Conservation (phyloP, 495 filamentous ascomycete genomes). For the Tuber indicum region DNA sequence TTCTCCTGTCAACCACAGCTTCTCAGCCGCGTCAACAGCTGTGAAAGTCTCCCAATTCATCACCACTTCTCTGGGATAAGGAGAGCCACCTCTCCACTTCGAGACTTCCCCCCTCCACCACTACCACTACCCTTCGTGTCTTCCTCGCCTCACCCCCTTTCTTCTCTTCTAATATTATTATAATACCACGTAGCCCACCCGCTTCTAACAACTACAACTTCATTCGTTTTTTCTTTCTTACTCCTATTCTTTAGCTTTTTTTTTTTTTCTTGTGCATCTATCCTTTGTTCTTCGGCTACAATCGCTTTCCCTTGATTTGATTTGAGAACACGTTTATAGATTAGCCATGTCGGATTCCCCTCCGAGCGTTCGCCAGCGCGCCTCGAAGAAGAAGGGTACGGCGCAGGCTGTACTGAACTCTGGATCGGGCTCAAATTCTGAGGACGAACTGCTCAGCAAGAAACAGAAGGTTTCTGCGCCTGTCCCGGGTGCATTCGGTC, state of each 20-base stretch:
- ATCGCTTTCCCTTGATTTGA: background rate
- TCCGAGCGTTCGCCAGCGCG: conserved; percentile 36
- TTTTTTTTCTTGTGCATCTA: background rate
- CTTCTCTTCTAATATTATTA: conserved; percentile 26
- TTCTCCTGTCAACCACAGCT: background rate
- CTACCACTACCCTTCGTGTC: conserved; percentile 3
- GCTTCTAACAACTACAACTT: conserved; percentile 12
- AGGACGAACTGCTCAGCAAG: conserved; percentile 26
- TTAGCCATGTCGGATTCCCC: conserved; percentile 33
- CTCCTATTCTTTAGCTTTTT: conserved; percentile 10
- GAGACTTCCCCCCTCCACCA: background rate
- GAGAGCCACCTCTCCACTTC: background rate
- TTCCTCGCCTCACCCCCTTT: conserved; percentile 6
- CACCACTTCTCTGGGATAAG: background rate
- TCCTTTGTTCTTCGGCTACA: background rate
- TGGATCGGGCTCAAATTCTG: conserved; percentile 29
- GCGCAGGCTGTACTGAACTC: background rate
- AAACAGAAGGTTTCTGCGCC: conserved; percentile 35
- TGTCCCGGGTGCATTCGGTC: conserved; percentile 60
- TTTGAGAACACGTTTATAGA: conserved; percentile 5
- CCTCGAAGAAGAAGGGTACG: conserved; percentile 32
- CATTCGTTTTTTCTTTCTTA: conserved; percentile 11
- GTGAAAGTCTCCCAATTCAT: background rate
- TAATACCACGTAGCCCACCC: conserved; percentile 10
- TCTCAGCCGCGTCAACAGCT: background rate